Evolutionary conservation across 2,329 filamentous ascomycete species (phyloP), one percentile per base, ranked within the genome.

Genomic region (Fonsecaea pedrosoi): DNA sequence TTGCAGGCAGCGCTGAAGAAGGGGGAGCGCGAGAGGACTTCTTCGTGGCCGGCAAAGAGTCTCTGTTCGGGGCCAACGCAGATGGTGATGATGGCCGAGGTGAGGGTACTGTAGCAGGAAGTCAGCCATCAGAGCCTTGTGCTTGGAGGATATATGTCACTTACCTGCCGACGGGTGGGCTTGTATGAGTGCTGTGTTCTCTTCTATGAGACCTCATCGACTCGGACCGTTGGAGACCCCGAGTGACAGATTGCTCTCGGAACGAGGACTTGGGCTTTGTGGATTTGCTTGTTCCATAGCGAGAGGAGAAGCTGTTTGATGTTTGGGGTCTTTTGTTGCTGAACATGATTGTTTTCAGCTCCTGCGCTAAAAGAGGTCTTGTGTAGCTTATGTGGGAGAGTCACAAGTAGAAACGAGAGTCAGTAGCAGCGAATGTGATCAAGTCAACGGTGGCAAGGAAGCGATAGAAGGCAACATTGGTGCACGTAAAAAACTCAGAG

Each of bases 21-120:
- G 7, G 92, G 88, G 10, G 92, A 95, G 63, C 86, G 82, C 76
- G 85, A 86, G 67, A 97, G 88, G 68, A 96, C 86, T 72, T 95
- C 90, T 82, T 96, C 92, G 78, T 97, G 94, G 6, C 92, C 92
- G 42, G 94, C 94, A 76, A 97, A 97, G 72, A 97, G 89, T 25
- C 94, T 88, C 77, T 93, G 89, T 72, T 94, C 90, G 4, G 85
- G 85, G n/a, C 92, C 92, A 73, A 96, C 87, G 73, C 91, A 87
- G 69, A 96, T 85, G 9, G 92, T 96, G 72, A 96, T 86, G 76
- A 95, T 92, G 54, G 90, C 82, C 2, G 89, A 90, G 32, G 85
- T 85, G 65, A 88, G 76, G 64, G 80, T 85, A 67, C 87, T 89
- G 69, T 40, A 55, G 13, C 1, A 54, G 59, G 55, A 7, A 35